Percentiles rank a stretch among this genome's conserved stretches.
Conservation (phyloP, 805 yeast species). For the Kluyveromyces wickerhamii region DNA sequence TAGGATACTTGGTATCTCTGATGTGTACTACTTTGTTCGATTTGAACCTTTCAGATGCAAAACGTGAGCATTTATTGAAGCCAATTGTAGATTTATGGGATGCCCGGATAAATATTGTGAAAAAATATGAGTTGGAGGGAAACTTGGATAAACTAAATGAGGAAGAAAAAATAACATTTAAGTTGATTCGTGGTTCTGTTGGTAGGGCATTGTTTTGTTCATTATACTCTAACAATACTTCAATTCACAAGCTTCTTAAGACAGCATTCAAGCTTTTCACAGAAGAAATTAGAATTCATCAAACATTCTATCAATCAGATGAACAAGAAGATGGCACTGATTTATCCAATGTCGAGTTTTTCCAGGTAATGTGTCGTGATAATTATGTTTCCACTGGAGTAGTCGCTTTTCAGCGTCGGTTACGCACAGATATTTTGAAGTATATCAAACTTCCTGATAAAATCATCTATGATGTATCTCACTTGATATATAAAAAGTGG, state of each 20-base stretch:
- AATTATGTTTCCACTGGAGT: constrained; percentile 56
- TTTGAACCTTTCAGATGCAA: constrained; percentile 21
- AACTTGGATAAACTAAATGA: constrained; percentile 16
- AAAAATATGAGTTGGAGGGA: constrained; percentile 20
- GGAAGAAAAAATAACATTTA: constrained; percentile 27
- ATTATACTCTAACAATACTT: constrained; percentile 43
- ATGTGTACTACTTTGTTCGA: constrained; percentile 32
- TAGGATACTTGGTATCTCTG: constrained; percentile 32
- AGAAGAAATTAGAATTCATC: constrained; percentile 4
- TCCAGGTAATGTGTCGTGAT: constrained; percentile 42
- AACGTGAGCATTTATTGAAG: constrained; percentile 32
- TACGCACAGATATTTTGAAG: constrained; percentile 37
- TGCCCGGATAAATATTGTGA: constrained; percentile 28
- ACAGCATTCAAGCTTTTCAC: constrained; percentile 30
- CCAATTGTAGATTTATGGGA: constrained; percentile 35
- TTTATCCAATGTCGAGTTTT: constrained; percentile 32
- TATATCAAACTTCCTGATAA: constrained; percentile 19
- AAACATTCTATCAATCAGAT: constrained; percentile 4
- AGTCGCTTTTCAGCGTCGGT: constrained; percentile 63
- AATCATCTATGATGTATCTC: constrained; percentile 26
- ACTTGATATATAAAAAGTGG: constrained; percentile 33
- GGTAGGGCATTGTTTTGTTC: constrained; percentile 47
- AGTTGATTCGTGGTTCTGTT: constrained; percentile 31
- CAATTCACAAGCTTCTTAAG: constrained; percentile 41
- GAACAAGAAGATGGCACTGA: constrained; percentile 9